Percentiles rank a stretch among this genome's conserved stretches.
phyloP scores from a whole-genome alignment of 192 early-diverging fungal species.

The Coemansia erecta region DNA sequence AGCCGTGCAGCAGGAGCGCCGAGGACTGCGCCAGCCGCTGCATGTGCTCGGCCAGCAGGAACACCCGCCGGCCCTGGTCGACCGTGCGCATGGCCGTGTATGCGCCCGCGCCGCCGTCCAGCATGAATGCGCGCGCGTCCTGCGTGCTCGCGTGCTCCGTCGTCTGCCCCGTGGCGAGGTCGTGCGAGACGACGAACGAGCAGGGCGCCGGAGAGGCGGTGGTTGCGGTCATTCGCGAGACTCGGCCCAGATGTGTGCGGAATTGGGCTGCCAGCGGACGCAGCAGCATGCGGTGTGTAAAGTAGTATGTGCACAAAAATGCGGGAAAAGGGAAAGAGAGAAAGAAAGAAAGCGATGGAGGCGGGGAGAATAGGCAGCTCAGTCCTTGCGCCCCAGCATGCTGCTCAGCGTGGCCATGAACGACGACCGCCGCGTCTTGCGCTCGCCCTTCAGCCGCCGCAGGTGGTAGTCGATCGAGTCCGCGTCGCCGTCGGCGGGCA shows the following conservation, averaged over 20 bases:
- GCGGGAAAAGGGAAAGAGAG: not conserved
- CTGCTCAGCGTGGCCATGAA: constrained; percentile 49
- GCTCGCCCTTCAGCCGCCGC: constrained; percentile 23
- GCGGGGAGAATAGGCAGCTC: not conserved
- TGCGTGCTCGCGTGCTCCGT: constrained; percentile 16
- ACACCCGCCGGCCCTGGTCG: constrained; percentile 23
- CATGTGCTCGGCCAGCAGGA: constrained; percentile 43
- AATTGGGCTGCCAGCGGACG: too few species aligned
- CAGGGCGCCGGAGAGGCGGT: too few species aligned
- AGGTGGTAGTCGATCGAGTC: constrained; percentile 48
- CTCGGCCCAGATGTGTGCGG: too few species aligned
- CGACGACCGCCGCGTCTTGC: constrained; percentile 43
- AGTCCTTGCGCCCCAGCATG: constrained; percentile 51
- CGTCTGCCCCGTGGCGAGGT: constrained; percentile 14
- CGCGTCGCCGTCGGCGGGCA: constrained; percentile 11
- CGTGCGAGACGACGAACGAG: constrained; percentile 27
- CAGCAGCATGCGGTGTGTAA: not conserved
- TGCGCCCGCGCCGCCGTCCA: constrained; percentile 28
- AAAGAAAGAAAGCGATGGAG: not conserved
- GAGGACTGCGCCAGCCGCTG: constrained; percentile 40
- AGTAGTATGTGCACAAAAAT: not conserved
- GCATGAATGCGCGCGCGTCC: constrained; percentile 45
- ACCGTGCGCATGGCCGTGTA: constrained; percentile 51
- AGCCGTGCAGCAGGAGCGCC: constrained; percentile 13
- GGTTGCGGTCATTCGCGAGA: too few species aligned